Evolutionary conservation across 1,139 yeast genomes (phyloP).

Genomic region (Kodamaea suecica): DNA sequence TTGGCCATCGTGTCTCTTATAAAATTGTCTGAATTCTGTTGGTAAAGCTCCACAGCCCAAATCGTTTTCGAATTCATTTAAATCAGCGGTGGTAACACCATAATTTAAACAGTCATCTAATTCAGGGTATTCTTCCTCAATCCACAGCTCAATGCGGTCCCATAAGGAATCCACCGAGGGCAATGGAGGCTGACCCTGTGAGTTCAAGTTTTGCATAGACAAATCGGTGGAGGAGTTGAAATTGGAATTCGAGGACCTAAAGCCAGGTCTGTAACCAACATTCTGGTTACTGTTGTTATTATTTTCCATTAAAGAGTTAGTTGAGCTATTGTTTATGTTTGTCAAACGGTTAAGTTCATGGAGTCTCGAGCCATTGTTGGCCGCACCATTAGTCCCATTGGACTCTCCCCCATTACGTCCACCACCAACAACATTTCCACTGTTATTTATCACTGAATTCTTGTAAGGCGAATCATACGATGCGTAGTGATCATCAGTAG

Average conservation of each 20-base stretch:
- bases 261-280: constrained; percentile 37
- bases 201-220: constrained; percentile 41
- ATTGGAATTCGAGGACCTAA: constrained; percentile 30
- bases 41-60: constrained; percentile 64
- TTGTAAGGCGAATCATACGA: constrained; percentile 50
- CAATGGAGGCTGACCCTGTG: constrained; percentile 62
- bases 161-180: constrained; percentile 71
- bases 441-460: constrained; percentile 23
- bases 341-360: constrained; percentile 43
- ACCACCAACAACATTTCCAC: constrained; percentile 19
- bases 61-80: constrained; percentile 74
- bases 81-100: constrained; percentile 72
- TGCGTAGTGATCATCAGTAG: constrained; percentile 66
- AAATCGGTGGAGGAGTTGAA: constrained; percentile 30
- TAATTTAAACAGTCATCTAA: constrained; percentile 66
- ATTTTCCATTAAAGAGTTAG: constrained; percentile 25
- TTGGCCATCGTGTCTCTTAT: constrained; percentile 79
- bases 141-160: constrained; percentile 71
- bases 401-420: constrained; percentile 20
- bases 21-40: constrained; percentile 70
- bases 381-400: constrained; percentile 15
- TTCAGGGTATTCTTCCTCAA: constrained; percentile 78
- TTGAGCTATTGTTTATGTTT: constrained; percentile 40
- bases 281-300: constrained; percentile 21
- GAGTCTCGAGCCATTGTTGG: constrained; percentile 22